Evolutionary conservation across 176 grass and related monocot genomes (phyloP).

Genomic region (Oryza coarctata): DNA sequence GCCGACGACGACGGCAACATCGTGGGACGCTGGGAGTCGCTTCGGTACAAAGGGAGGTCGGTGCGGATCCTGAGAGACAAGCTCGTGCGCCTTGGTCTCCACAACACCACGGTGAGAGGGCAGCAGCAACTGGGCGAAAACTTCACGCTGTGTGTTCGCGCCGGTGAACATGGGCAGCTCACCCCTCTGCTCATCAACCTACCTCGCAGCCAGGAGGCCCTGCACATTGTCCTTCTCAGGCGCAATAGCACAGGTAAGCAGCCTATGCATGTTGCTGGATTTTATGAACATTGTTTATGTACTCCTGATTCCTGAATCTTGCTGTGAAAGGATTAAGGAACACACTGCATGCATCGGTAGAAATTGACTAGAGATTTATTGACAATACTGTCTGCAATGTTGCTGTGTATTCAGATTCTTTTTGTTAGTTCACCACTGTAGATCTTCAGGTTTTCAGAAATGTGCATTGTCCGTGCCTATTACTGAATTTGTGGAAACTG

Average conservation of each 20-base stretch:
- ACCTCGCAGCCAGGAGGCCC: constrained; percentile 20
- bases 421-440: no score
- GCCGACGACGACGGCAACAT: no score
- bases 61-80: not conserved
- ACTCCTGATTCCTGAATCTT: not conserved
- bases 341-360: no score
- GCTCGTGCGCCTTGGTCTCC: not conserved
- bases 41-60: constrained; percentile 1
- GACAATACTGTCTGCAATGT: not conserved
- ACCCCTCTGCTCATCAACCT: constrained; percentile 25
- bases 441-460: no score
- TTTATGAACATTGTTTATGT: not conserved
- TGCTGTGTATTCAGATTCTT: no score
- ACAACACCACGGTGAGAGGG: no score
- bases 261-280: no score
- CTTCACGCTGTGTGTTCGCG: constrained; percentile 18
- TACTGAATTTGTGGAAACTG: no score
- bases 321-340: no score
- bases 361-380: not conserved
- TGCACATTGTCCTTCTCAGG: not conserved
- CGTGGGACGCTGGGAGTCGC: no score
- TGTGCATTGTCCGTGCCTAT: no score
- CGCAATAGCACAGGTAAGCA: not conserved
- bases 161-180: not conserved
- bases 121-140: not conserved